A percentile compares a stretch with the other conserved stretches of the same genome.
Evolutionary conservation across 148 eudicot genomes (phyloP).

Genomic region (Dysphania ambrosioides): DNA sequence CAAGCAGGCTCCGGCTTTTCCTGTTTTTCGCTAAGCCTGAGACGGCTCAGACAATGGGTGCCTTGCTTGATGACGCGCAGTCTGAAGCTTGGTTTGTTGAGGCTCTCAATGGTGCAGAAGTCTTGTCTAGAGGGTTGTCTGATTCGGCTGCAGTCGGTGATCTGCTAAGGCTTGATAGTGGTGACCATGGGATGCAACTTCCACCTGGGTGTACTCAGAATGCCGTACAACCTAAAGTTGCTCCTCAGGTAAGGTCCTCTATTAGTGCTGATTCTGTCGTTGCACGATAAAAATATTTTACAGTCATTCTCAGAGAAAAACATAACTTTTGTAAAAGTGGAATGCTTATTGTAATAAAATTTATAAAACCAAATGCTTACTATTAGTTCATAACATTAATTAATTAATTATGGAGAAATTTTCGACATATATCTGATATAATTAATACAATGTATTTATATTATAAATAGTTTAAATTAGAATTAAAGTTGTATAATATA

Average conservation of each 20-base stretch:
- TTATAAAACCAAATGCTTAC: too few species aligned
- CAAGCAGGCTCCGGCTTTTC: slow-evolving; percentile 51
- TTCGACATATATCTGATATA: too few species aligned
- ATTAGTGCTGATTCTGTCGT: too few species aligned
- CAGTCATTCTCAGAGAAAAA: too few species aligned
- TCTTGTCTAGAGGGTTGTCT: slow-evolving; percentile 54
- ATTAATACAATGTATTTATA: too few species aligned
- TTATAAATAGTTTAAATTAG: too few species aligned
- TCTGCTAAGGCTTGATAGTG: slow-evolving; percentile 44
- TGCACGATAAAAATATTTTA: too few species aligned
- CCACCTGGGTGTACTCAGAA: neutral
- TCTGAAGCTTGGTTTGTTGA: slow-evolving; percentile 83
- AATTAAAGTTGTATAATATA: too few species aligned
- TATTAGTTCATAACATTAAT: too few species aligned
- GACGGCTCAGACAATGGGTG: slow-evolving; percentile 64
- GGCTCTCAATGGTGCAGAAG: slow-evolving; percentile 52
- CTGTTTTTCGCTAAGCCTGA: slow-evolving; percentile 60
- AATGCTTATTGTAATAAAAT: too few species aligned
- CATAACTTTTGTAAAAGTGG: too few species aligned
- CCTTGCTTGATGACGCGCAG: slow-evolving; percentile 56
- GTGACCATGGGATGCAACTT: slow-evolving; percentile 7
- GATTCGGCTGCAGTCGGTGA: slow-evolving; percentile 53
- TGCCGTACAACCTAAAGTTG: slow-evolving; percentile 16
- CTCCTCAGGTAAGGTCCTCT: slow-evolving; percentile 5
- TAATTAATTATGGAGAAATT: too few species aligned